Conservation (phyloP, 2,329 filamentous ascomycete genomes). For the Passalora sequoiae region DNA sequence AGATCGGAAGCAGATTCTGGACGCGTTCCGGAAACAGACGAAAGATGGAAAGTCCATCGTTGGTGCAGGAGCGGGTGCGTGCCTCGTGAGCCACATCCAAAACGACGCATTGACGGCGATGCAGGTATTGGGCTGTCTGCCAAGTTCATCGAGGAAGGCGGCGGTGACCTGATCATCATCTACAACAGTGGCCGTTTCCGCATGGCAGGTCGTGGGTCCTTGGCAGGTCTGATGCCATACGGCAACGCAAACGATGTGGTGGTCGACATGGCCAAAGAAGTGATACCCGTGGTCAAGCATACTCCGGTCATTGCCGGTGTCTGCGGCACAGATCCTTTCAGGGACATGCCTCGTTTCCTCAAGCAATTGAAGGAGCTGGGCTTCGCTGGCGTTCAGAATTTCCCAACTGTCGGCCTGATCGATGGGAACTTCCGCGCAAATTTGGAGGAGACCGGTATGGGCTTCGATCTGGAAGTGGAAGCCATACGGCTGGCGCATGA, state of each 20-base stretch:
- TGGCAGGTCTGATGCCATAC: conserved; percentile 67
- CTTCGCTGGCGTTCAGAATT: conserved; percentile 62
- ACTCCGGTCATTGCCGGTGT: conserved; percentile 66
- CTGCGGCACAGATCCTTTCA: conserved; percentile 66
- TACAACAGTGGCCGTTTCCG: conserved; percentile 64
- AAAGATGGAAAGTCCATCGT: conserved; percentile 55
- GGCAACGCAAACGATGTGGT: conserved; percentile 66
- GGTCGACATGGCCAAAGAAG: conserved; percentile 63
- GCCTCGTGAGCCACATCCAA: background rate
- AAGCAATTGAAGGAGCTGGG: conserved; percentile 56
- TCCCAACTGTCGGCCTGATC: conserved; percentile 66
- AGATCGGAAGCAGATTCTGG: conserved; percentile 53
- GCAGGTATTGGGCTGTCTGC: conserved; percentile 63
- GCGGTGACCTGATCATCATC: conserved; percentile 58
- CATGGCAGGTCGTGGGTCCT: conserved; percentile 65
- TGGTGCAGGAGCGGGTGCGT: conserved; percentile 58
- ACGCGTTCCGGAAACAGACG: conserved; percentile 51
- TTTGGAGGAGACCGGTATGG: conserved; percentile 68
- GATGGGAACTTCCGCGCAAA: conserved; percentile 63
- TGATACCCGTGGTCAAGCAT: conserved; percentile 58
- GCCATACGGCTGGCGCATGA: conserved; percentile 58
- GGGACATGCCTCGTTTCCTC: conserved; percentile 57
- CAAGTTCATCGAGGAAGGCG: conserved; percentile 64
- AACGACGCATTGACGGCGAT: background rate
- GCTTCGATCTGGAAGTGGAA: conserved; percentile 61